Base-by-base conservation (phyloP, 2,329 filamentous ascomycete species). In the Colletotrichum sp. region DNA sequence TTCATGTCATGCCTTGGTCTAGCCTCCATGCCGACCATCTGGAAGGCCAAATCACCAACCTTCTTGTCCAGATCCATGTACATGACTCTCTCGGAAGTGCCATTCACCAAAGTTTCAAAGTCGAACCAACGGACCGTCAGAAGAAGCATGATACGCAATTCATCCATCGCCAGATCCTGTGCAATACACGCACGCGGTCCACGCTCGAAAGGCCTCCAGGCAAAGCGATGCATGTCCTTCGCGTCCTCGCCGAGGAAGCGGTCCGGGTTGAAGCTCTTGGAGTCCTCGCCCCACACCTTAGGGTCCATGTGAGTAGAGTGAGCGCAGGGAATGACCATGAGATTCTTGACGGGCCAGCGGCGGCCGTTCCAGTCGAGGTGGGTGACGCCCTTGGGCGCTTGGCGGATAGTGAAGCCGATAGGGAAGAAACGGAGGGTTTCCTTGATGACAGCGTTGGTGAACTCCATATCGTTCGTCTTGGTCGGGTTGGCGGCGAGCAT, bases 401-500 rank as follows among this genome's bases (percentile, higher is more conserved):
- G 62, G 52, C 88, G 84, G 18, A 86, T 83, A 3, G 86, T 85
- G 58, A 84, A 85, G 83, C 75, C 88, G 3, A 89, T 85, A 0
- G 89, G 89, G 77, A 87, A 90, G 43, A 91, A 78, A 5, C 89
- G 85, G 2, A 92, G 83, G 0, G 85, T 84, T 79, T 92, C 90
- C 74, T 90, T 90, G 75, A 91, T 85, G 21, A 90, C 85, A 28
- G 88, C 89, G 10, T 83, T 84, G 6, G 89, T 90, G 78, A 90
- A 91, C 2, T 84, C 83, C 16, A 92, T 83, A 15, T 85, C 82
- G 76, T 88, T 89, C 55, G 91, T 82, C 13, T 86, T 83, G 55
- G 84, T 80, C 1, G 88, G 86, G n/a, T 88, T 80, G 13, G 83
- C 81, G 7, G 88, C 81, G 36, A 86, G 79, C 1, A 79, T 78